Percentiles rank a stretch among this genome's conserved stretches.
Evolutionary conservation across 2,329 filamentous ascomycete genomes (phyloP).

Genomic region (Tolypocladium inflatum): DNA sequence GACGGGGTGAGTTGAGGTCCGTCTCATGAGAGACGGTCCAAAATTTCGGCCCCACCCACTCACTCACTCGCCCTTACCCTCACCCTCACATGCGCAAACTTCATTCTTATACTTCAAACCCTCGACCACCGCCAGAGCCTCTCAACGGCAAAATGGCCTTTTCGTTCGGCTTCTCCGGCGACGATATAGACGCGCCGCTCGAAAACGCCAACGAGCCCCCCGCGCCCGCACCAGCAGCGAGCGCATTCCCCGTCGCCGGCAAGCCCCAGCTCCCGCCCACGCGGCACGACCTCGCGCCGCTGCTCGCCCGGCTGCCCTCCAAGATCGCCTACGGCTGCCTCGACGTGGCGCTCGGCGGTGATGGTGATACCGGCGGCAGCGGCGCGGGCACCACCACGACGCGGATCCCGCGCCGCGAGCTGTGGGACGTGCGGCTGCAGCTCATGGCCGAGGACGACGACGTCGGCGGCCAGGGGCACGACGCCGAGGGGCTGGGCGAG

Average conservation of each 20-base stretch:
- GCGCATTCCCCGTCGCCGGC: slow-evolving; percentile 53
- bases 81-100: not conserved
- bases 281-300: slow-evolving; percentile 37
- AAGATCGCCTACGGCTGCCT: slow-evolving; percentile 63
- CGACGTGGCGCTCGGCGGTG: slow-evolving; percentile 43
- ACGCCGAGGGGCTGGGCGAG: slow-evolving; percentile 43
- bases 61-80: not conserved
- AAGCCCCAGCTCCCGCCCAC: slow-evolving; percentile 48
- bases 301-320: slow-evolving; percentile 56
- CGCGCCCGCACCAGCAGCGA: slow-evolving; percentile 16
- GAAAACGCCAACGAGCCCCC: not conserved
- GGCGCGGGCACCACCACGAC: slow-evolving; percentile 35
- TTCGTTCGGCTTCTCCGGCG: slow-evolving; percentile 52
- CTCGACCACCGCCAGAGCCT: not conserved
- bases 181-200: slow-evolving; percentile 47
- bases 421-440: slow-evolving; percentile 75
- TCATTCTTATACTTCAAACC: not conserved
- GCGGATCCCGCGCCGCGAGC: slow-evolving; percentile 59
- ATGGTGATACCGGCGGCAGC: too few relatives aligned
- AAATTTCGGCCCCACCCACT: not conserved
- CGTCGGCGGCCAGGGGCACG: slow-evolving; percentile 30
- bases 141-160: slow-evolving; percentile 31
- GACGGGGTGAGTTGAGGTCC: not conserved
- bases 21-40: not conserved
- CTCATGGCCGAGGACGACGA: slow-evolving; percentile 66